phyloP scores from a whole-genome alignment of 345 rosid genomes.

The Excoecaria cochinchinensis region DNA sequence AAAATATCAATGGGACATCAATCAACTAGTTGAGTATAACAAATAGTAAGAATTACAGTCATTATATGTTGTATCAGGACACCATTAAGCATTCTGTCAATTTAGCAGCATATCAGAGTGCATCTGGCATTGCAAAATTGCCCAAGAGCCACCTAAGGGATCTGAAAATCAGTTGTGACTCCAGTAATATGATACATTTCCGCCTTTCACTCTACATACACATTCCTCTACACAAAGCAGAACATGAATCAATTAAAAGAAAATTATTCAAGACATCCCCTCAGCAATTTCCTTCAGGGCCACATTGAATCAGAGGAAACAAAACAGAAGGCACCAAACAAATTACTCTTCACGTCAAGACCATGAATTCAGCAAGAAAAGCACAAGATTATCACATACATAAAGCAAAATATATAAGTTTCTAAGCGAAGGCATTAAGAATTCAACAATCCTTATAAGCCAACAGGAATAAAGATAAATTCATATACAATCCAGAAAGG shows the following conservation, averaged over 20 bases:
- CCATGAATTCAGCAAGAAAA: background rate
- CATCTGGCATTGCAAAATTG: background rate
- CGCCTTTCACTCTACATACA: background rate
- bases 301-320: background rate
- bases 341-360: background rate
- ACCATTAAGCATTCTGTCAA: background rate
- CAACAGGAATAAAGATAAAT: background rate
- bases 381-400: background rate
- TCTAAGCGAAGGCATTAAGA: background rate
- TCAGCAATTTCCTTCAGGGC: background rate
- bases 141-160: background rate
- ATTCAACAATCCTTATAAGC: constrained; percentile 11
- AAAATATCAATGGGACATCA: background rate
- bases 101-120: background rate
- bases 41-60: background rate
- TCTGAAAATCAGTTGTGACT: background rate
- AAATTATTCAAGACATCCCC: background rate
- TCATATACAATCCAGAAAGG: background rate
- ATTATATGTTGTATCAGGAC: background rate
- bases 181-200: background rate
- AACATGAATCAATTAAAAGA: background rate
- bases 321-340: background rate
- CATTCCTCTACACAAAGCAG: background rate
- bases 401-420: background rate
- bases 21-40: background rate